These are phyloP conservation scores for Triadica sebifera DNA, from an alignment of 345 rosid genomes.

Conservation along the genomic window DNA sequence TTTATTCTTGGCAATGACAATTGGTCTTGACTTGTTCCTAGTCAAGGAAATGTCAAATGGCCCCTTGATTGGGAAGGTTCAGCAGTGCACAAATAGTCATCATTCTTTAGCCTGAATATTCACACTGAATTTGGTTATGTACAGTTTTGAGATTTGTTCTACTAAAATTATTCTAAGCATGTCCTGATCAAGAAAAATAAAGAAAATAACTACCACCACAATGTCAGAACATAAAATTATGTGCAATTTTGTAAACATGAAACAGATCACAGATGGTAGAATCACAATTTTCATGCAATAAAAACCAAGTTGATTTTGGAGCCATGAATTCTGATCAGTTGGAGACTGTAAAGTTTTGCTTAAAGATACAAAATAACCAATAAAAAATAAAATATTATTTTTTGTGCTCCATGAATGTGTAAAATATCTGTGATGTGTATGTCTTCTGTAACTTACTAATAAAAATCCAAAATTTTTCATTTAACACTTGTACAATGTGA, in stretches of 20 bases:
- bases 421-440: too few relatives aligned
- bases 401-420: too few relatives aligned
- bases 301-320: background rate
- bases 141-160: background rate
- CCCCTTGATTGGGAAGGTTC: conserved; percentile 21
- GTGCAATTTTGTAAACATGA: background rate
- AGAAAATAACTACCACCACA: background rate
- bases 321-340: background rate
- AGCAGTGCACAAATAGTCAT: conserved; percentile 20
- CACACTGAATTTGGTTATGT: conserved; percentile 6
- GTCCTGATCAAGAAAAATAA: background rate
- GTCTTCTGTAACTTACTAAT: background rate
- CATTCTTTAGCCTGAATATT: conserved; percentile 45
- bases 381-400: too few relatives aligned
- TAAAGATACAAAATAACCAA: background rate
- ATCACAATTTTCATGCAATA: background rate
- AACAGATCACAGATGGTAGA: background rate
- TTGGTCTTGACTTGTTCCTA: conserved; percentile 4
- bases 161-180: background rate
- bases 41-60: conserved; percentile 31
- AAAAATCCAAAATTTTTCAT: background rate
- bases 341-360: background rate
- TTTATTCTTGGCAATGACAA: conserved; percentile 22
- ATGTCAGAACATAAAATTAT: background rate
- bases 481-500: background rate